phyloP scores from a whole-genome alignment of 495 filamentous ascomycete genomes.

The Hapsidospora chrysogenum region DNA sequence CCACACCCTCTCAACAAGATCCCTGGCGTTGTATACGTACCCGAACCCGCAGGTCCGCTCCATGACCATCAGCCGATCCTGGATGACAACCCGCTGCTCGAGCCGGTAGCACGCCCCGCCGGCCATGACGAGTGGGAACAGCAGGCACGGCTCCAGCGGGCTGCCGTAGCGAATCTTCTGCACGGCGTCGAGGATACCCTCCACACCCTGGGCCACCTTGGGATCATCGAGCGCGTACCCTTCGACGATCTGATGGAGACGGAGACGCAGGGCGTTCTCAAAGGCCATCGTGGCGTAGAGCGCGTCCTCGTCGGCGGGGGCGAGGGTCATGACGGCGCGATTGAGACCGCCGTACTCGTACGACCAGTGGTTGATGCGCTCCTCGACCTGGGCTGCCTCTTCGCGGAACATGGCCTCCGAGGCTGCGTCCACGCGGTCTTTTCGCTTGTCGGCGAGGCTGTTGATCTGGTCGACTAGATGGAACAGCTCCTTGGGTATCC shows the following conservation, averaged over 20 bases:
- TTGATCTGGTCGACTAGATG: constrained; percentile 3
- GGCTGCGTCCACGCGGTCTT: not conserved
- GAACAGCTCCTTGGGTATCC: constrained; percentile 3
- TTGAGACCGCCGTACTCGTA: constrained; percentile 1
- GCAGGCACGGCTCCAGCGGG: constrained; percentile 1
- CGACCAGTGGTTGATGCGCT: constrained; percentile 3
- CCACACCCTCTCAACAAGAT: constrained; percentile 2
- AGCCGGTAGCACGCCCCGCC: constrained; percentile 1
- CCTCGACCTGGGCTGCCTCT: constrained; percentile 1
- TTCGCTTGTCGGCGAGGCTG: constrained; percentile 1
- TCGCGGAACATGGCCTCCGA: constrained; percentile 2
- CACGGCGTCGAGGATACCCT: constrained; percentile 1
- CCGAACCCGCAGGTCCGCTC: constrained; percentile 4
- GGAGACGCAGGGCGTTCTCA: constrained; percentile 2
- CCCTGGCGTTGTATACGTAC: constrained; percentile 2
- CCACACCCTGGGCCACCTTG: not conserved
- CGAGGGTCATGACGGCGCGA: not conserved
- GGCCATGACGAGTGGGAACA: constrained; percentile 2
- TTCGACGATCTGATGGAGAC: constrained; percentile 3
- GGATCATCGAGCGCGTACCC: constrained; percentile 1
- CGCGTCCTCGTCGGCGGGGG: not conserved
- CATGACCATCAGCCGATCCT: constrained; percentile 3
- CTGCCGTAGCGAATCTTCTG: constrained; percentile 3
- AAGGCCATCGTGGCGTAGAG: constrained; percentile 1
- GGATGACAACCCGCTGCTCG: constrained; percentile 2